Conservation (phyloP, 73 alveolate species). For the Paramecium tetraurelia region DNA sequence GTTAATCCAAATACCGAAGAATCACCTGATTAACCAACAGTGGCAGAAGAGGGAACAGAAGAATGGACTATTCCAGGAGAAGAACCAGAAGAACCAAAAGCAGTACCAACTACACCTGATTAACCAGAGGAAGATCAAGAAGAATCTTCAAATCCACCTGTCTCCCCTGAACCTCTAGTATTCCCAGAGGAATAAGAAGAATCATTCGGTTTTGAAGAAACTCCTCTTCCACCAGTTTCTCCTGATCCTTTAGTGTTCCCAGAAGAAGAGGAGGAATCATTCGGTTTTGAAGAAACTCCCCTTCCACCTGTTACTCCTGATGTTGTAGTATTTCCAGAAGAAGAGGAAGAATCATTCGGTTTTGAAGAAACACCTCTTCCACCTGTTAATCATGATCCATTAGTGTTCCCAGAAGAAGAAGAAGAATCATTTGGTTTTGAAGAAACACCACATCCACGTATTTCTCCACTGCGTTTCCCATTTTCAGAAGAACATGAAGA, state of each 20-base stretch:
- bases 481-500: conserved; percentile 13
- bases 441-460: background rate
- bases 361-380: background rate
- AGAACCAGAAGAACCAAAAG: background rate
- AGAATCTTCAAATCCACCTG: background rate
- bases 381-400: background rate
- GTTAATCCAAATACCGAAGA: background rate
- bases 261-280: background rate
- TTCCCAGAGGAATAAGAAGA: background rate
- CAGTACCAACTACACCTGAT: background rate
- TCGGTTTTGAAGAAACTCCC: background rate
- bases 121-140: background rate
- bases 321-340: background rate
- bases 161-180: background rate
- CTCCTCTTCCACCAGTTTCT: background rate
- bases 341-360: background rate
- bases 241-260: background rate
- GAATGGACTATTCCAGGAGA: conserved; percentile 13
- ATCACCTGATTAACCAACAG: background rate
- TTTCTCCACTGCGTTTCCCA: background rate
- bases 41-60: background rate
- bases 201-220: background rate
- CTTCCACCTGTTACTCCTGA: background rate
- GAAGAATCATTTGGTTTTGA: background rate
- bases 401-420: background rate